These are phyloP conservation scores for Claviceps digitariae DNA, from an alignment of 2,329 filamentous ascomycete genomes.

Conservation along the genomic window DNA sequence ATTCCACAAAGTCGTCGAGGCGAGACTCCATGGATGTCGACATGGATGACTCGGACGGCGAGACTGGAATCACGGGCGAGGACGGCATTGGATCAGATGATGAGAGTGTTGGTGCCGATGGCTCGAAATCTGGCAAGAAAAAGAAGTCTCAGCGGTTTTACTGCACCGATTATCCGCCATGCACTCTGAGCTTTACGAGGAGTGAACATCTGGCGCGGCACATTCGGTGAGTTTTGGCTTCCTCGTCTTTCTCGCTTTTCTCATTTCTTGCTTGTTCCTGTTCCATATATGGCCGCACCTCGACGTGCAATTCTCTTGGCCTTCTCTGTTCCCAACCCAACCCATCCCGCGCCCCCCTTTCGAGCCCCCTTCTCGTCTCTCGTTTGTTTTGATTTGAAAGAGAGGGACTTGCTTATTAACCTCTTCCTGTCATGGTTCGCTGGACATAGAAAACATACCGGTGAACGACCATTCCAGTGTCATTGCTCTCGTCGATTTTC, in stretches of 20 bases:
- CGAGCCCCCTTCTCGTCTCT: not conserved
- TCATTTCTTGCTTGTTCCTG: not conserved
- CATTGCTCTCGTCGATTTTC: conserved; percentile 92
- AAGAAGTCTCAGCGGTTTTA: conserved; percentile 95
- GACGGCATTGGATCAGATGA: conserved; percentile 48
- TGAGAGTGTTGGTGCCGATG: conserved; percentile 49
- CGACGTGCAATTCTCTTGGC: not conserved
- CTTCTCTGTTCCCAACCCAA: not conserved
- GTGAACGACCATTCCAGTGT: conserved; percentile 91
- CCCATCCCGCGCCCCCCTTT: no score
- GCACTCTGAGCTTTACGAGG: conserved; percentile 84
- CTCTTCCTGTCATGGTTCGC: not conserved
- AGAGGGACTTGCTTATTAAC: not conserved
- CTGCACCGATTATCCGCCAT: conserved; percentile 89
- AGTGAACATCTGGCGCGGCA: conserved; percentile 93
- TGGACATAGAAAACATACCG: conserved; percentile 71
- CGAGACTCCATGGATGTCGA: conserved; percentile 55
- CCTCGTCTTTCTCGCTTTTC: not conserved
- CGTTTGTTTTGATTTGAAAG: no score
- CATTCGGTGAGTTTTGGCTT: conserved; percentile 50
- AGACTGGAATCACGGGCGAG: conserved; percentile 30
- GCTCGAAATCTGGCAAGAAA: conserved; percentile 69
- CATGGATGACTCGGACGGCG: conserved; percentile 63
- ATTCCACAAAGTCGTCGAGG: conserved; percentile 41
- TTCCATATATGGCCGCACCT: not conserved